Evolutionary conservation across 768 basidiomycete genomes (phyloP).

Genomic region (Sporobolomyces pararoseus): DNA sequence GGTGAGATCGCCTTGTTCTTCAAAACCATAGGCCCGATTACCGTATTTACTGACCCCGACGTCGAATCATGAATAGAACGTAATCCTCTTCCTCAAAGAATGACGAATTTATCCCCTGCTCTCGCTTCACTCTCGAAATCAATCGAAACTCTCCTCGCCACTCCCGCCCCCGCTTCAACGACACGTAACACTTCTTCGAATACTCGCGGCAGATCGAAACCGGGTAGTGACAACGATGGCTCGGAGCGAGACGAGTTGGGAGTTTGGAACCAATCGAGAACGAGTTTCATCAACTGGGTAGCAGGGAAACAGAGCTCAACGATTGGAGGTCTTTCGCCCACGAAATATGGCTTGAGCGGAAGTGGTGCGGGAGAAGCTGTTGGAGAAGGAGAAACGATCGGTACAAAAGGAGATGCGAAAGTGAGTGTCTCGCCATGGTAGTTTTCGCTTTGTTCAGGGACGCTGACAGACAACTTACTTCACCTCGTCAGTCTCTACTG

Average conservation of each 20-base stretch:
- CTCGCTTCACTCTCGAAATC: slow-evolving; percentile 19
- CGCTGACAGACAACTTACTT: neutral
- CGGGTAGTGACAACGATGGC: neutral
- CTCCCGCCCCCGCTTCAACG: slow-evolving; percentile 3
- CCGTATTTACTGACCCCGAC: neutral
- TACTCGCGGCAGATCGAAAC: neutral
- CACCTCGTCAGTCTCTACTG: neutral
- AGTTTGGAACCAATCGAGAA: slow-evolving; percentile 15
- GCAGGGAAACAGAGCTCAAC: slow-evolving; percentile 26
- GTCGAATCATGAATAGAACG: neutral
- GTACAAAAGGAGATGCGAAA: slow-evolving; percentile 26
- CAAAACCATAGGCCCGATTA: neutral
- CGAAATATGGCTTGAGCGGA: neutral
- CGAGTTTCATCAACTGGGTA: slow-evolving; percentile 38
- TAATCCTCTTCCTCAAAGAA: neutral
- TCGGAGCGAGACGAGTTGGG: neutral
- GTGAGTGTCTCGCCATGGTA: slow-evolving; percentile 4
- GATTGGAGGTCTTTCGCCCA: neutral
- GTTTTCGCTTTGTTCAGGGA: neutral
- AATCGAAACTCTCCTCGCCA: slow-evolving; percentile 24
- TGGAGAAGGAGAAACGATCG: slow-evolving; percentile 9
- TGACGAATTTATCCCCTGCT: slow-evolving; percentile 3
- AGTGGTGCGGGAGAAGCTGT: neutral
- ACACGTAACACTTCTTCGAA: neutral
- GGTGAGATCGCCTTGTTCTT: slow-evolving; percentile 9